These are phyloP conservation scores for Leccinum uliginosum DNA, from an alignment of 768 basidiomycete species.

Conservation along the genomic window DNA sequence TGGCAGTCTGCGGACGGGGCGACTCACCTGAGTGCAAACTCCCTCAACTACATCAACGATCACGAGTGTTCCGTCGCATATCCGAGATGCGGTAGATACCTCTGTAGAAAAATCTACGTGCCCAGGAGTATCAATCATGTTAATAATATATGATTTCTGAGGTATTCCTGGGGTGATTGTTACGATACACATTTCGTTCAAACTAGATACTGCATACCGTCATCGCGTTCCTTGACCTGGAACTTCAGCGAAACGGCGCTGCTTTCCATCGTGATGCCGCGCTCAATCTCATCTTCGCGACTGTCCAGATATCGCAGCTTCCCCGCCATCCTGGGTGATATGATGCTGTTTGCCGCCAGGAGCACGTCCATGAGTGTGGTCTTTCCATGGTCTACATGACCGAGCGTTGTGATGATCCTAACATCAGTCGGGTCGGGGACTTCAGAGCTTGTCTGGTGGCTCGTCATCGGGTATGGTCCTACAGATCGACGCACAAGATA, in stretches of 20 bases:
- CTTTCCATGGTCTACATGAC: constrained; percentile 95
- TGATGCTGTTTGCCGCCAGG: constrained; percentile 96
- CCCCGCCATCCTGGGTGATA: constrained; percentile 90
- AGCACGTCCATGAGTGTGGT: constrained; percentile 93
- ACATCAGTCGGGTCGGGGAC: constrained; percentile 42
- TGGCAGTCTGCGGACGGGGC: neutral
- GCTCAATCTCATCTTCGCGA: constrained; percentile 93
- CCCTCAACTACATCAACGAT: constrained; percentile 97
- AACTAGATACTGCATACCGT: constrained; percentile 45
- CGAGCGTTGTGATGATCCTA: constrained; percentile 80
- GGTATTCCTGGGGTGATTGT: constrained; percentile 46
- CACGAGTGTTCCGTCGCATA: constrained; percentile 95
- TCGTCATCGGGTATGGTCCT: constrained; percentile 19
- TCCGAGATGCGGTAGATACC: constrained; percentile 87
- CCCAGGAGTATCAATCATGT: constrained; percentile 98
- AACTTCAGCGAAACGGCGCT: constrained; percentile 91
- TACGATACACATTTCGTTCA: constrained; percentile 16
- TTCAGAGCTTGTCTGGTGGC: constrained; percentile 13
- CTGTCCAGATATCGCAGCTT: constrained; percentile 95
- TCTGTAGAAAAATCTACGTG: constrained; percentile 99
- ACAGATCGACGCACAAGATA: neutral
- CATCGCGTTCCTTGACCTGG: constrained; percentile 65
- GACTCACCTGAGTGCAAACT: constrained; percentile 89
- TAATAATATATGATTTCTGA: constrained; percentile 75
- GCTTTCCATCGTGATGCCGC: constrained; percentile 99